Evolutionary conservation across 805 yeast genomes (phyloP).

Genomic region (Komagataella pastoris): DNA sequence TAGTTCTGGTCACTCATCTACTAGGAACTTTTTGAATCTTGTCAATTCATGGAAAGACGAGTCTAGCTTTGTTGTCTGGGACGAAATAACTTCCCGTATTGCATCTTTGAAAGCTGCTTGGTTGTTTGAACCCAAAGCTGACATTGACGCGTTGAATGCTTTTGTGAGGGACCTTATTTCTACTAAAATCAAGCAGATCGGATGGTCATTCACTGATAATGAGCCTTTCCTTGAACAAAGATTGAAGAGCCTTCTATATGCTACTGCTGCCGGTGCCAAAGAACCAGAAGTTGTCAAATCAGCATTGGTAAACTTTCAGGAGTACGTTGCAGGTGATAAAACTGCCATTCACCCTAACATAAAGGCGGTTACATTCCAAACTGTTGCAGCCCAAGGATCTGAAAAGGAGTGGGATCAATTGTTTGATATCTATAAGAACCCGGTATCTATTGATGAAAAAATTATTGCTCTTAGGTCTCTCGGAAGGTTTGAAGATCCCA

Average conservation of each 20-base stretch:
- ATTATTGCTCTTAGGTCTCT: conserved; percentile 54
- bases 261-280: conserved; percentile 42
- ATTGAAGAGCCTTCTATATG: conserved; percentile 51
- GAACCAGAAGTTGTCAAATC: conserved; percentile 32
- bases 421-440: conserved; percentile 43
- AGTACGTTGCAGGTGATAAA: conserved; percentile 47
- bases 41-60: conserved; percentile 49
- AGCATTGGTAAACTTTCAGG: conserved; percentile 33
- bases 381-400: conserved; percentile 58
- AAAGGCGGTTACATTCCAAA: conserved; percentile 47
- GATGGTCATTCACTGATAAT: conserved; percentile 45
- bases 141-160: conserved; percentile 31
- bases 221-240: conserved; percentile 52
- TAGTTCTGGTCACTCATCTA: conserved; percentile 53
- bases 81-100: conserved; percentile 37
- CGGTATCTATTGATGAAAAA: conserved; percentile 54
- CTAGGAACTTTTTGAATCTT: conserved; percentile 46
- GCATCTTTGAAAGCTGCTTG: conserved; percentile 37
- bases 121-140: conserved; percentile 35
- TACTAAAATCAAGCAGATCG: conserved; percentile 39
- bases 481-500: conserved; percentile 45
- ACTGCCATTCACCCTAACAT: conserved; percentile 65
- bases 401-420: conserved; percentile 49
- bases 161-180: conserved; percentile 44
- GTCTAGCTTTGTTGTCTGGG: conserved; percentile 56